A percentile compares a stretch with the other conserved stretches of the same genome.
phyloP scores from a whole-genome alignment of 2,329 filamentous ascomycete species.

The Aspergillus ochraceus region DNA sequence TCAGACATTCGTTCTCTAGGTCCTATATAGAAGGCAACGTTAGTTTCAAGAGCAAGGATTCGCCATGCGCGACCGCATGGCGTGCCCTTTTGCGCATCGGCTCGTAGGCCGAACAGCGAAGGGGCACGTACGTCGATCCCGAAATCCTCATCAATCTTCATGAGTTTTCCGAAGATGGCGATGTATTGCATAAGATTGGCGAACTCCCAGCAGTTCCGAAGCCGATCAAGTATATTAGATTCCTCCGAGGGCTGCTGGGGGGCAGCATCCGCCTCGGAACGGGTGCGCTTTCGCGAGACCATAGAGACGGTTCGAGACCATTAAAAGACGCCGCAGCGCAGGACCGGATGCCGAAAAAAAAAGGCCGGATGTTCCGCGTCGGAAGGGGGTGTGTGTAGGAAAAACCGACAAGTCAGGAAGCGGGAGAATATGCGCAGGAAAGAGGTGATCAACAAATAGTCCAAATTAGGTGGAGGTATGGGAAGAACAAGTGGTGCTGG shows the following conservation, averaged over 20 bases:
- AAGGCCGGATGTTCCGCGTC: background rate
- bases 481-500: background rate
- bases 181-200: slow-evolving; percentile 93
- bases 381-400: background rate
- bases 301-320: slow-evolving; percentile 42
- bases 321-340: slow-evolving; percentile 27
- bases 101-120: background rate
- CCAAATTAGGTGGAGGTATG: background rate
- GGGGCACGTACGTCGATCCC: slow-evolving; percentile 73
- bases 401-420: background rate
- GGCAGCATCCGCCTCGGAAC: slow-evolving; percentile 57
- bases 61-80: background rate
- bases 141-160: slow-evolving; percentile 86
- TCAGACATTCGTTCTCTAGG: slow-evolving; percentile 84
- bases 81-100: background rate
- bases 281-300: slow-evolving; percentile 57
- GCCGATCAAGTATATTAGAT: slow-evolving; percentile 57
- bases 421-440: background rate
- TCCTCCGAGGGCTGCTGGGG: slow-evolving; percentile 41
- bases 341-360: slow-evolving; percentile 10
- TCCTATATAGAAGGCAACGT: slow-evolving; percentile 60
- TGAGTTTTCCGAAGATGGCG: slow-evolving; percentile 80
- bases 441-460: background rate
- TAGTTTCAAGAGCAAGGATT: background rate
- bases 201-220: slow-evolving; percentile 95